Evolutionary conservation across 1,139 yeast species (phyloP).

Genomic region (Suhomyces ambrosiae): DNA sequence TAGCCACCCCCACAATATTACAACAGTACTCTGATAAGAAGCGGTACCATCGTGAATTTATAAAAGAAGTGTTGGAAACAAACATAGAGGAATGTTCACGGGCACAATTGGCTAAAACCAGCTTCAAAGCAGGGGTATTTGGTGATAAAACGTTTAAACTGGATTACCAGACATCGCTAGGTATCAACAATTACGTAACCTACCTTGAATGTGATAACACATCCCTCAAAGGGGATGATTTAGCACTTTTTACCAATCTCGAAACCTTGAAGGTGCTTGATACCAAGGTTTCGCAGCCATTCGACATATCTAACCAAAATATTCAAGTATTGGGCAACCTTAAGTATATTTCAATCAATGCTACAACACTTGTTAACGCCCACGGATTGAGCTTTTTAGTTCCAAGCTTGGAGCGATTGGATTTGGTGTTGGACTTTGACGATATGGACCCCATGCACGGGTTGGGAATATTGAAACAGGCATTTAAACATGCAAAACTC

Average conservation of each 20-base stretch:
- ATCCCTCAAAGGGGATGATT: conserved; percentile 18
- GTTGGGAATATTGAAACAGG: conserved; percentile 1
- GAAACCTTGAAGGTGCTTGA: conserved; percentile 25
- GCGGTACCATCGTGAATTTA: conserved; percentile 24
- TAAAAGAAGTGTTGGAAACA: conserved; percentile 24
- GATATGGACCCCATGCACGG: conserved; percentile 18
- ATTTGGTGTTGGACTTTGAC: conserved; percentile 28
- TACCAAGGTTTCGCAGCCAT: conserved; percentile 2
- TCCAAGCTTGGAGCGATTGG: conserved; percentile 23
- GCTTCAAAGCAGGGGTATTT: conserved; percentile 19
- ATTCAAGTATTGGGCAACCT: background rate
- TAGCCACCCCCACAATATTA: conserved; percentile 26
- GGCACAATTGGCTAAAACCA: conserved; percentile 26
- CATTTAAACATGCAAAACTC: conserved; percentile 9
- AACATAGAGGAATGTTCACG: conserved; percentile 24
- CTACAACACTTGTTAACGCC: conserved; percentile 19
- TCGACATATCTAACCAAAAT: background rate
- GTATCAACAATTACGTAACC: conserved; percentile 25
- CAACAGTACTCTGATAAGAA: conserved; percentile 27
- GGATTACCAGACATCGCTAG: conserved; percentile 21
- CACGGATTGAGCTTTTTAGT: conserved; percentile 1
- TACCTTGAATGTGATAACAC: conserved; percentile 32
- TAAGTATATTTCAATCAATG: conserved; percentile 24
- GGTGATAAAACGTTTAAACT: conserved; percentile 22
- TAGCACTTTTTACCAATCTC: conserved; percentile 22